Conservation (phyloP, 108 stramenopile species). For the Chaetoceros muelleri region DNA sequence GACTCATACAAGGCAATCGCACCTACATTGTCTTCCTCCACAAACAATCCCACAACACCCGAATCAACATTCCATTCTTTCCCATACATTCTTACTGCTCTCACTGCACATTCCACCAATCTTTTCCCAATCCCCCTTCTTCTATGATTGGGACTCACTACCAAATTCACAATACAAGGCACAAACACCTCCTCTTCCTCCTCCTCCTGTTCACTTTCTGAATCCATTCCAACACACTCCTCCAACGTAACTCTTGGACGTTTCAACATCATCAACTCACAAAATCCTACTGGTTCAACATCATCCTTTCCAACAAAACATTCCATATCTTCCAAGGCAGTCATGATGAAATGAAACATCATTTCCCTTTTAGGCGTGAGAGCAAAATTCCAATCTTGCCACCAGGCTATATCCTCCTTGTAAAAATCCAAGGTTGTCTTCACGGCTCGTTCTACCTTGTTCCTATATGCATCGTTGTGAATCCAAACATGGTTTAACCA, state of each 20-base stretch:
- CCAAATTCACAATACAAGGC: constrained; percentile 10
- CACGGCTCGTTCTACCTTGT: background rate
- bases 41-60: background rate
- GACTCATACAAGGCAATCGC: background rate
- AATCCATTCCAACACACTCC: constrained; percentile 16
- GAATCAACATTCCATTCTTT: background rate
- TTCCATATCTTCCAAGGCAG: constrained; percentile 19
- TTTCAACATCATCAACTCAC: constrained; percentile 10
- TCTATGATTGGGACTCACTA: background rate
- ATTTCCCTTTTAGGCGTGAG: constrained; percentile 27
- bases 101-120: background rate
- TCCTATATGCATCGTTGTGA: too few relatives aligned
- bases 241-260: constrained; percentile 22
- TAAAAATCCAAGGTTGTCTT: background rate
- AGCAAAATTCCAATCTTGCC: constrained; percentile 33
- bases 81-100: background rate
- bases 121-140: background rate
- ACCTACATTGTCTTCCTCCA: background rate
- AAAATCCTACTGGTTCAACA: constrained; percentile 27
- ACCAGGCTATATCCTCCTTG: constrained; percentile 16
- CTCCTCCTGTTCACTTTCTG: constrained; percentile 7
- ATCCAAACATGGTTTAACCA: too few relatives aligned
- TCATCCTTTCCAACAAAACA: constrained; percentile 16
- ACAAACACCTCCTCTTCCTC: constrained; percentile 27
- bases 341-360: constrained; percentile 27